These are phyloP conservation scores for Rhodotorula babjevae DNA, from an alignment of 768 basidiomycete species.

Conservation along the genomic window DNA sequence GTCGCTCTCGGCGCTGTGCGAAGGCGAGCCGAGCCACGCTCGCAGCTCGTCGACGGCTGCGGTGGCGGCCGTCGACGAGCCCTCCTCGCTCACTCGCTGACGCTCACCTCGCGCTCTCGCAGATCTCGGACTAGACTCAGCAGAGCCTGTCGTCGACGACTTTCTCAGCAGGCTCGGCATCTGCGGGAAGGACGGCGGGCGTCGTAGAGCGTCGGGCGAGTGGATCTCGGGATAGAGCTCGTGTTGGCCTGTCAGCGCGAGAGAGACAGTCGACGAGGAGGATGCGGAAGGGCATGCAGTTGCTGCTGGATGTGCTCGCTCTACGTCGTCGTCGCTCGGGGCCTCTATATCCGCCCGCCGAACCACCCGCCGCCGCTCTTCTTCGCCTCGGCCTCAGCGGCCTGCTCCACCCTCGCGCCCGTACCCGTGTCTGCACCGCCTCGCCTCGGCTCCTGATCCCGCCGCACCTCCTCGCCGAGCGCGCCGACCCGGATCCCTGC, in stretches of 20 bases:
- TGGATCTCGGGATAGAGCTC: not conserved
- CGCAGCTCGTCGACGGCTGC: too few species aligned
- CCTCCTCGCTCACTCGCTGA: slow-evolving; percentile 1
- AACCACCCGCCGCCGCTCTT: not conserved
- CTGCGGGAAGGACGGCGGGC: not conserved
- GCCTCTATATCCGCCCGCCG: not conserved
- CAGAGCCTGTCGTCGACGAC: slow-evolving; percentile 3
- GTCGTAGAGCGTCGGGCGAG: not conserved
- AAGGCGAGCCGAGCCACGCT: too few species aligned
- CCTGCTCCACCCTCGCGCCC: not conserved
- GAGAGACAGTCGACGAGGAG: too few species aligned
- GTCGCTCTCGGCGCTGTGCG: too few species aligned
- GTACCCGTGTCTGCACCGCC: not conserved
- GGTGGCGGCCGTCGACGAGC: too few species aligned
- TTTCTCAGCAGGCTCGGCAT: slow-evolving; percentile 1
- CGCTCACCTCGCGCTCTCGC: not conserved
- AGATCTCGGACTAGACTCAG: slow-evolving; percentile 2
- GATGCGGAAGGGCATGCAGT: too few species aligned
- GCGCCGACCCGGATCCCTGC: slow-evolving; percentile 26
- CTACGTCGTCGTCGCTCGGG: too few species aligned
- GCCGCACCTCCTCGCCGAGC: slow-evolving; percentile 20
- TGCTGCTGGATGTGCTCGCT: too few species aligned
- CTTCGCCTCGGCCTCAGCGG: not conserved
- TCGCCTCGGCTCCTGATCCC: slow-evolving; percentile 2
- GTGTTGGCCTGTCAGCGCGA: too few species aligned